Evolutionary conservation across 345 rosid genomes (phyloP).

Genomic region (Euclidium syriacum): DNA sequence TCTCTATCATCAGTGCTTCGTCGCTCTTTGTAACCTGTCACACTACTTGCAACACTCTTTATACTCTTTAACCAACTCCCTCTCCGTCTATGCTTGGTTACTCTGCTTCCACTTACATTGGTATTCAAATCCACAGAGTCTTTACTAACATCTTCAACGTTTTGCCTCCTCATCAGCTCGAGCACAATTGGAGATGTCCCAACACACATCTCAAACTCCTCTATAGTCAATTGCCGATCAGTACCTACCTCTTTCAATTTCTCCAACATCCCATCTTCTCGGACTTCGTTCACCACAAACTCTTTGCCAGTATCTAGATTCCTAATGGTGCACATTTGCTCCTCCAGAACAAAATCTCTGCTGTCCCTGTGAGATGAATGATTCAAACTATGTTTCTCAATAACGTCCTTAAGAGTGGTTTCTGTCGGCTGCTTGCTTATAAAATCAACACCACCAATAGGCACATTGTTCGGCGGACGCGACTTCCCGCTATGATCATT

Average conservation of each 20-base stretch:
- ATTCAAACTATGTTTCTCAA: slow-evolving; percentile 15
- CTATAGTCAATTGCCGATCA: slow-evolving; percentile 78
- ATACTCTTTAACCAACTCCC: slow-evolving; percentile 78
- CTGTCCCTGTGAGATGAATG: slow-evolving; percentile 19
- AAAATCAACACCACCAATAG: slow-evolving; percentile 16
- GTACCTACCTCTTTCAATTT: slow-evolving; percentile 88
- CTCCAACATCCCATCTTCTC: slow-evolving; percentile 74
- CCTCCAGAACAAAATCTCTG: slow-evolving; percentile 26
- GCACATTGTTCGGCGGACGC: slow-evolving; percentile 15
- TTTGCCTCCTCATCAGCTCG: slow-evolving; percentile 93
- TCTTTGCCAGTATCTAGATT: slow-evolving; percentile 84
- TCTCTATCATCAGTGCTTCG: slow-evolving; percentile 85
- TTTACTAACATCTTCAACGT: slow-evolving; percentile 60
- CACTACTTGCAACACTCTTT: slow-evolving; percentile 64
- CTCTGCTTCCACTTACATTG: slow-evolving; percentile 37
- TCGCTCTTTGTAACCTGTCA: slow-evolving; percentile 63
- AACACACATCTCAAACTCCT: slow-evolving; percentile 88
- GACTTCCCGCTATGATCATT: slow-evolving; percentile 19
- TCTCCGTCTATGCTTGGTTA: slow-evolving; percentile 59
- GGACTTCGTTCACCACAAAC: slow-evolving; percentile 81
- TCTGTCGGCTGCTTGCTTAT: slow-evolving; percentile 35
- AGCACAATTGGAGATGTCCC: slow-evolving; percentile 92
- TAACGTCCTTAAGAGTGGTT: slow-evolving; percentile 24
- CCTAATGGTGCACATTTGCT: slow-evolving; percentile 60
- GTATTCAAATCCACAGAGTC: slow-evolving; percentile 39